Evolutionary conservation across 352 stramenopile genomes (phyloP), one percentile per base, ranked within the genome.

Genomic region (Pythium plurisporium): DNA sequence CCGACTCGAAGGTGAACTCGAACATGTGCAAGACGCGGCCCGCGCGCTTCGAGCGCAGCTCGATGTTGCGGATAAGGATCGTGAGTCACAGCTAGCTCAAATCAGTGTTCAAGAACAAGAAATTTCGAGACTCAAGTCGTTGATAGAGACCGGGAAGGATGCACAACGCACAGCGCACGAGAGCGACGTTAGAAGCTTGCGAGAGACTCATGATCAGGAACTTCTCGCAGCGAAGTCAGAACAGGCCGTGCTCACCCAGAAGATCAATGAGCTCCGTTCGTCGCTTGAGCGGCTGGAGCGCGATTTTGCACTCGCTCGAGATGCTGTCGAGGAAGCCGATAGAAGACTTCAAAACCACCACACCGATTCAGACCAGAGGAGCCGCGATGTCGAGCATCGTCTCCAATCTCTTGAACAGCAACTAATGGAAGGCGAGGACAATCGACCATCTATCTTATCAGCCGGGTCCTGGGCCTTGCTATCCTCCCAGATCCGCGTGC

Each of bases 401-500:
- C 33, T 55, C 19, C 33, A 55, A 31, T 20, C 15, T 3, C 53
- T 60, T 19, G 53, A 60, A 22, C 22, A 31, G 22, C 54, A 62
- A 26, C 43, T 62, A 9, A 54, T 62, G 54, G 34, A 23, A 1
- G 33, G 31, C 5, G 43, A 62, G 54, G 54, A 62, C n/a, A 17
- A 20, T 19, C 11, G n/a, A 31, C 2, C 19, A 5, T 20, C 17
- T 23, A 6, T n/a, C 25, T 7, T 10, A 22, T 34, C 47, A 31
- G 5, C 22, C 8, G 20, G n/a, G 14, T 58, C 46, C 9, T 75
- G 67, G 67, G 8, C 25, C 3, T 45, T 42, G 15, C 56, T 76
- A 8, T 15, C 52, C 4, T 26, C 48, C 0, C 30, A 64, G 20
- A 54, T 86, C 15, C 55, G 46, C 6, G 55, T 62, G 26, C 44